Evolutionary conservation across 495 filamentous ascomycete species (phyloP).

Genomic region (Aspergillus leporis): DNA sequence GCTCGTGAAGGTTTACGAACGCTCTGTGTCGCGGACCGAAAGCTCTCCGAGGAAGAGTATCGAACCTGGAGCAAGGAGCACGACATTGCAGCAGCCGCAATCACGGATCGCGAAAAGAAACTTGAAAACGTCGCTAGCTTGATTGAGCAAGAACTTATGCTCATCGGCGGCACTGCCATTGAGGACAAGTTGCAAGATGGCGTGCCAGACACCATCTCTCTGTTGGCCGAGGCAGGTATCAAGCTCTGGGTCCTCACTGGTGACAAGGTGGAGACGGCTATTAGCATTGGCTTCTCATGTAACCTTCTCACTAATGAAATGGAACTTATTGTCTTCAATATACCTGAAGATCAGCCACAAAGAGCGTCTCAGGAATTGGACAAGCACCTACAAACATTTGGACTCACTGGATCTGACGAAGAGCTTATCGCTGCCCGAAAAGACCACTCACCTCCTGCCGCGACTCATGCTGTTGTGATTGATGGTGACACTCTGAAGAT

Average conservation of each 20-base stretch:
- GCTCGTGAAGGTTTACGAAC: conserved; percentile 94
- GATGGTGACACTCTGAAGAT: conserved; percentile 93
- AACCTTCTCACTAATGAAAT: conserved; percentile 96
- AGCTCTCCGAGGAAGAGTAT: conserved; percentile 85
- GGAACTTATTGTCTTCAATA: conserved; percentile 91
- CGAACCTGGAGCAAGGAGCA: conserved; percentile 81
- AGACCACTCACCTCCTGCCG: conserved; percentile 78
- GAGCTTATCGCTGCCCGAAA: conserved; percentile 77
- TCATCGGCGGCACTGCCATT: conserved; percentile 95
- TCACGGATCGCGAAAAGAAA: conserved; percentile 90
- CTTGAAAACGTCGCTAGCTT: conserved; percentile 84
- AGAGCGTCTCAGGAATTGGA: conserved; percentile 70
- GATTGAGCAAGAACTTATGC: conserved; percentile 86
- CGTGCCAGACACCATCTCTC: conserved; percentile 92
- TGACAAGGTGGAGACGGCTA: conserved; percentile 98
- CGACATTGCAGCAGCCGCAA: conserved; percentile 79
- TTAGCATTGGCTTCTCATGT: conserved; percentile 99
- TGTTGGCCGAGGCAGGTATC: conserved; percentile 92
- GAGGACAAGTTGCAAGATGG: conserved; percentile 97
- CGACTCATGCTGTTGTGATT: conserved; percentile 93
- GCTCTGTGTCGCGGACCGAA: conserved; percentile 87
- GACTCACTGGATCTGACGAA: conserved; percentile 81
- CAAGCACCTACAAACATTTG: conserved; percentile 70
- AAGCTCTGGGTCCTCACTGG: conserved; percentile 99
- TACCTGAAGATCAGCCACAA: conserved; percentile 69